Conservation (phyloP, 768 basidiomycete genomes). For the Pleurotus eryngii region DNA sequence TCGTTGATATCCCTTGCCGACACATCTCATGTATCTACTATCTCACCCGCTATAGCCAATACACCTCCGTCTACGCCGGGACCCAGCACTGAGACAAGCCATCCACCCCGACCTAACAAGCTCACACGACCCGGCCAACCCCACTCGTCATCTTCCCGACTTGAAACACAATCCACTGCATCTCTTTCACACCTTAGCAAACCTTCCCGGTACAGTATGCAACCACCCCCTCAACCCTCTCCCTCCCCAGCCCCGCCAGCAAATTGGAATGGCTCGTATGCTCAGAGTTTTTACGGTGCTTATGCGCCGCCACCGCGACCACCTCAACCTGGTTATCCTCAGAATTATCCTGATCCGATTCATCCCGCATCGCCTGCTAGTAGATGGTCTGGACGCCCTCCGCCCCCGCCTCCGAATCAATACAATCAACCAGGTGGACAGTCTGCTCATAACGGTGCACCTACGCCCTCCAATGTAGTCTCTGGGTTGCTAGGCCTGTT, state of each 20-base stretch:
- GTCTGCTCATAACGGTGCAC: neutral
- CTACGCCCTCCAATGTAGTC: constrained; percentile 1
- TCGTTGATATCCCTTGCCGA: neutral
- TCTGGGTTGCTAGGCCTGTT: constrained; percentile 2
- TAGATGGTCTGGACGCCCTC: neutral
- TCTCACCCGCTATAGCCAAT: neutral
- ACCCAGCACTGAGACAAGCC: neutral
- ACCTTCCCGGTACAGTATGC: constrained; percentile 32
- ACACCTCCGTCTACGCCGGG: constrained; percentile 5
- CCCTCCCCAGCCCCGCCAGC: constrained; percentile 11
- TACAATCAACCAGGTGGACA: neutral
- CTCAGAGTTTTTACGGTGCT: constrained; percentile 7
- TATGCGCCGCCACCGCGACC: constrained; percentile 8
- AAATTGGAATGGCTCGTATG: neutral
- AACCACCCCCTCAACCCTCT: constrained; percentile 23
- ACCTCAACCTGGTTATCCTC: constrained; percentile 5
- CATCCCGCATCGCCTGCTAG: neutral
- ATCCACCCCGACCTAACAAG: constrained; percentile 16
- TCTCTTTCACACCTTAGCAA: constrained; percentile 42
- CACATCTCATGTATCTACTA: neutral
- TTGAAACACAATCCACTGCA: constrained; percentile 33
- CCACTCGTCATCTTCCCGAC: constrained; percentile 20
- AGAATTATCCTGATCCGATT: neutral
- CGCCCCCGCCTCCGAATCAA: constrained; percentile 3
- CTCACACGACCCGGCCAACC: constrained; percentile 16